Conservation (phyloP, 352 stramenopile species). For the Phytophthora multivora region DNA sequence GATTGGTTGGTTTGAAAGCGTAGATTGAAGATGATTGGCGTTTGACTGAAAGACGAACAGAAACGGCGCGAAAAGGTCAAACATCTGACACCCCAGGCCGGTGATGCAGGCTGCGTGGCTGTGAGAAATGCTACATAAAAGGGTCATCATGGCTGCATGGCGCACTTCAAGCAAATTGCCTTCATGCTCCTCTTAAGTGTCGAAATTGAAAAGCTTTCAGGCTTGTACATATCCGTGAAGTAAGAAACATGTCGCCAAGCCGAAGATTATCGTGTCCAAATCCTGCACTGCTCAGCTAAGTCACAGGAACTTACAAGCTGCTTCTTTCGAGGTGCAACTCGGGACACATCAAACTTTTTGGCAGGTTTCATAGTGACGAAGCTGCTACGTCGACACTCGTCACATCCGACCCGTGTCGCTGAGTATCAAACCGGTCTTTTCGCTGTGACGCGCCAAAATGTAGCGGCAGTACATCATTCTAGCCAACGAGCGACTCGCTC, state of each 20-base stretch:
- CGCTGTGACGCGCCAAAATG: constrained; percentile 2
- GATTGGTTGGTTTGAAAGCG: constrained; percentile 18
- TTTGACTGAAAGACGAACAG: neutral
- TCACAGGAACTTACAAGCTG: no score
- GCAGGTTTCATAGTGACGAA: neutral
- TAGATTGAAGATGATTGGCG: neutral
- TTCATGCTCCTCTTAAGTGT: no score
- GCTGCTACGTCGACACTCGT: constrained; percentile 16
- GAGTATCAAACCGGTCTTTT: neutral
- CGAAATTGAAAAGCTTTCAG: no score
- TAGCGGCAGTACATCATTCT: no score
- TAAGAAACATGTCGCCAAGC: no score
- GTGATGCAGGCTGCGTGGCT: constrained; percentile 23
- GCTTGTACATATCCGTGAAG: no score
- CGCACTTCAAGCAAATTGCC: neutral
- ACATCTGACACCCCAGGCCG: neutral
- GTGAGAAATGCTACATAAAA: neutral
- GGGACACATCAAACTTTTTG: neutral
- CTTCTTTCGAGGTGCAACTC: no score
- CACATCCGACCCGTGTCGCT: neutral
- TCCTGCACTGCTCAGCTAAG: no score
- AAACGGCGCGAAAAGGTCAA: constrained; percentile 8
- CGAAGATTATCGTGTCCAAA: no score
- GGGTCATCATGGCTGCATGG: neutral
- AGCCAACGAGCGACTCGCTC: no score